These are phyloP conservation scores for Gossypium schwendimanii DNA, from an alignment of 441 rosid genomes.

Conservation along the genomic window DNA sequence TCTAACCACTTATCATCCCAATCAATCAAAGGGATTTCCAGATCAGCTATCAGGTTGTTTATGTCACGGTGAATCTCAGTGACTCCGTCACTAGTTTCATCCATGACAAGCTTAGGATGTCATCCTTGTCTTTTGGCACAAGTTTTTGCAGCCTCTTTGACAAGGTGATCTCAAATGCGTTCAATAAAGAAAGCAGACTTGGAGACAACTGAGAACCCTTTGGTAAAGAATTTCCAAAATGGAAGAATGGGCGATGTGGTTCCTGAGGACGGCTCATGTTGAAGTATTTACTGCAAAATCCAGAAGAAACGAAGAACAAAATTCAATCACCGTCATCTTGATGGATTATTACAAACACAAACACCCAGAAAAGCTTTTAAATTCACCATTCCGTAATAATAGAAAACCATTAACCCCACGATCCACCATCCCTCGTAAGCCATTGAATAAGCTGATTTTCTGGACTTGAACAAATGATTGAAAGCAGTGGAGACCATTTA, in stretches of 20 bases:
- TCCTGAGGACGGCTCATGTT: conserved; percentile 76
- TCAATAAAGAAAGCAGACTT: conserved; percentile 44
- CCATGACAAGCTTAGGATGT: conserved; percentile 69
- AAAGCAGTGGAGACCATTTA: background rate
- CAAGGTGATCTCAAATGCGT: conserved; percentile 54
- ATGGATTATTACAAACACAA: background rate
- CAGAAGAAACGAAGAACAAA: background rate
- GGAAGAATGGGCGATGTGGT: conserved; percentile 66
- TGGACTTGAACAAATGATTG: background rate
- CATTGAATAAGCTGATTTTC: background rate
- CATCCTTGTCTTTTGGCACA: conserved; percentile 45
- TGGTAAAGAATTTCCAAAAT: conserved; percentile 77
- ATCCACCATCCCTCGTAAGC: background rate
- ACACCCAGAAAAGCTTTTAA: background rate
- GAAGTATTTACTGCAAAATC: conserved; percentile 31
- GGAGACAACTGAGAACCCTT: conserved; percentile 57
- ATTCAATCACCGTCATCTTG: background rate
- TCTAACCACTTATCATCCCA: conserved; percentile 97
- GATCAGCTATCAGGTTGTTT: conserved; percentile 56
- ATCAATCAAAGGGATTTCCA: conserved; percentile 71
- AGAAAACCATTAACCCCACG: background rate
- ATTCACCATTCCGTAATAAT: background rate
- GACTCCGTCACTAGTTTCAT: conserved; percentile 70
- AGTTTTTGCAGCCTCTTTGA: conserved; percentile 54
- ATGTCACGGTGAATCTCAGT: conserved; percentile 55